These are phyloP conservation scores for Limonium bicolor DNA, from an alignment of 148 eudicot genomes.

Conservation along the genomic window DNA sequence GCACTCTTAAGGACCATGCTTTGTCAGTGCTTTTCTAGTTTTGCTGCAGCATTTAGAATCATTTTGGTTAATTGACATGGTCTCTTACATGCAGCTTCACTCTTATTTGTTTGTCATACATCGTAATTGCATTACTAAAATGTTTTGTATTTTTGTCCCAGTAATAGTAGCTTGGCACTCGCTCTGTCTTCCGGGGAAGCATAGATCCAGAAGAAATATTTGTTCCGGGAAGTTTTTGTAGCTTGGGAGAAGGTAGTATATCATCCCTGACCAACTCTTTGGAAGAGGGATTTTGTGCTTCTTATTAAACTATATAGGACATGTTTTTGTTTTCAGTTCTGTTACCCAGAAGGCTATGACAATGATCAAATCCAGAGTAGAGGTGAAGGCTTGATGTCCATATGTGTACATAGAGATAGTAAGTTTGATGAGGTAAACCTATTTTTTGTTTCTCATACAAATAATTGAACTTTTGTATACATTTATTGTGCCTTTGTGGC, in stretches of 20 bases:
- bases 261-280: neutral
- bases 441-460: too few species aligned
- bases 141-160: conserved; percentile 21
- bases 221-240: conserved; percentile 58
- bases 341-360: conserved; percentile 37
- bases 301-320: conserved; percentile 2
- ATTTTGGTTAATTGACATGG: too few species aligned
- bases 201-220: conserved; percentile 52
- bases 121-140: too few species aligned
- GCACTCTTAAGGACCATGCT: neutral
- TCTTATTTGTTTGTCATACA: conserved; percentile 1
- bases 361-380: conserved; percentile 4
- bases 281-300: neutral
- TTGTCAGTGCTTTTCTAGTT: neutral
- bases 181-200: conserved; percentile 35
- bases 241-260: conserved; percentile 58
- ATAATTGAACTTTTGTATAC: too few species aligned
- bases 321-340: conserved; percentile 35
- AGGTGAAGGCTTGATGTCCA: too few species aligned
- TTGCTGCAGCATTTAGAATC: neutral
- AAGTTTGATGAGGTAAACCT: too few species aligned
- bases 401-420: too few species aligned
- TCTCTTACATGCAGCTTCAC: neutral
- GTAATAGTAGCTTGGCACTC: conserved; percentile 47
- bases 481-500: too few species aligned